A percentile compares a stretch with the other conserved stretches of the same genome.
phyloP scores from a whole-genome alignment of 2,329 filamentous ascomycete genomes.

The Didymosphaeria variabile region DNA sequence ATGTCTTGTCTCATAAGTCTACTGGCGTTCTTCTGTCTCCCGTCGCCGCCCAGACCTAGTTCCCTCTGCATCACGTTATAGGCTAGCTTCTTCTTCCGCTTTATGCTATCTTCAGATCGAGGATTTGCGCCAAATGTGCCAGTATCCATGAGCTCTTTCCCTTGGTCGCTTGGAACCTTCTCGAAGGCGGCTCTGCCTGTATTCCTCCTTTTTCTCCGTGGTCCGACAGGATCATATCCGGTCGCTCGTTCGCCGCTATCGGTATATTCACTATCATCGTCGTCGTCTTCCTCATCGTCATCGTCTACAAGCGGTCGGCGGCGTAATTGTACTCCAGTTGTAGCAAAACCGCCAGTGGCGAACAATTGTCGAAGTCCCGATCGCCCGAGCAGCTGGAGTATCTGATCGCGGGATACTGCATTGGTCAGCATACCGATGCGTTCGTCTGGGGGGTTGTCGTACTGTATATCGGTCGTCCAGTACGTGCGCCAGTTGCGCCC shows the following conservation, averaged over 20 bases:
- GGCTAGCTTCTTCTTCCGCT: conserved; percentile 69
- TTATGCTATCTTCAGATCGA: conserved; percentile 58
- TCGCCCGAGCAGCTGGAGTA: conserved; percentile 64
- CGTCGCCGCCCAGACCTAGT: conserved; percentile 71
- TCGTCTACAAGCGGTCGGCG: conserved; percentile 7
- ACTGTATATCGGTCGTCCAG: conserved; percentile 27
- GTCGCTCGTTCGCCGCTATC: conserved; percentile 51
- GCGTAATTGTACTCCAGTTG: conserved; percentile 19
- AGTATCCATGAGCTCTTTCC: conserved; percentile 79
- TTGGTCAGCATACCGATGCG: conserved; percentile 18
- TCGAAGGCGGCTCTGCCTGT: conserved; percentile 69
- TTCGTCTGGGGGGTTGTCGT: conserved; percentile 15
- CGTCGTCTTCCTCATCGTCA: conserved; percentile 39
- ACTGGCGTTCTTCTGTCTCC: conserved; percentile 68
- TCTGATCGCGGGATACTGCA: conserved; percentile 58
- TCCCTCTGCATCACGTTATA: conserved; percentile 82
- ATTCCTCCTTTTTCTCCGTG: conserved; percentile 55
- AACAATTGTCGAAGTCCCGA: conserved; percentile 64
- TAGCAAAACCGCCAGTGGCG: conserved; percentile 36
- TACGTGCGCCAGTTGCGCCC: conserved; percentile 33
- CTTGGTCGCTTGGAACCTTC: conserved; percentile 83
- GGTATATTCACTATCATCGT: conserved; percentile 24
- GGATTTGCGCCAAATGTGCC: conserved; percentile 80
- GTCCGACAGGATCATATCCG: conserved; percentile 45
- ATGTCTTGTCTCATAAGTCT: conserved; percentile 77